Evolutionary conservation across 805 yeast species (phyloP).

Genomic region (Wickerhamiella spandovensis): DNA sequence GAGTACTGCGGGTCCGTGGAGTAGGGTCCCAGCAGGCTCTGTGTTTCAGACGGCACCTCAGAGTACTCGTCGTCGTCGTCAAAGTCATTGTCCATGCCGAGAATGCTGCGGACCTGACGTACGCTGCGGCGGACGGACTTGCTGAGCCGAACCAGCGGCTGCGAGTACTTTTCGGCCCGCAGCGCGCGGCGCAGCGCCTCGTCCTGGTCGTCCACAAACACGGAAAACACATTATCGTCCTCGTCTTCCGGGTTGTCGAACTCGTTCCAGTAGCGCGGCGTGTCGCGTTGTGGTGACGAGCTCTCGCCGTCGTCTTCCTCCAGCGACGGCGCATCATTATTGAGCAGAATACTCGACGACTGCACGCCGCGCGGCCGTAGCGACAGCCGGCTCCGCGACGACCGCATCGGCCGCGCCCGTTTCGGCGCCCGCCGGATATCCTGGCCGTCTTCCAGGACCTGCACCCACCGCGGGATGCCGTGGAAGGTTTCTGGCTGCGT

Average conservation of each 20-base stretch:
- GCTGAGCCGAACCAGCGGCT: constrained; percentile 18
- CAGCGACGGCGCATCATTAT: constrained; percentile 6
- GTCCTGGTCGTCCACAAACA: constrained; percentile 23
- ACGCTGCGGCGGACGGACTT: constrained; percentile 15
- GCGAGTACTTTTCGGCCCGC: constrained; percentile 23
- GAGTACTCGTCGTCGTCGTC: neutral
- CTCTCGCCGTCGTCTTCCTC: constrained; percentile 3
- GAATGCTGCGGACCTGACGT: constrained; percentile 4
- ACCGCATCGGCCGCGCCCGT: neutral
- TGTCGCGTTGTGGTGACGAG: constrained; percentile 1
- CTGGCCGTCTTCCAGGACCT: constrained; percentile 20
- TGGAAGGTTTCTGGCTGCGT: constrained; percentile 18
- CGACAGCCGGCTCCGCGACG: neutral
- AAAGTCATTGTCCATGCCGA: constrained; percentile 3
- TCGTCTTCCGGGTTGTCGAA: constrained; percentile 50
- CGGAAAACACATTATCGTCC: constrained; percentile 22
- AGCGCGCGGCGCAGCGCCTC: constrained; percentile 20
- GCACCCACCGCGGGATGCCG: constrained; percentile 30
- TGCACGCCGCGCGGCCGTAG: neutral
- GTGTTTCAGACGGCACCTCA: constrained; percentile 8
- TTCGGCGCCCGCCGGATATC: constrained; percentile 38
- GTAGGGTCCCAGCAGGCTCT: constrained; percentile 3
- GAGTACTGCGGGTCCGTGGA: constrained; percentile 9
- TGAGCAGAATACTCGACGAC: constrained; percentile 11
- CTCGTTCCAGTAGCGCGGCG: constrained; percentile 48